These are phyloP conservation scores for Sungouiella thailandica DNA, from an alignment of 805 yeast genomes.

Conservation along the genomic window DNA sequence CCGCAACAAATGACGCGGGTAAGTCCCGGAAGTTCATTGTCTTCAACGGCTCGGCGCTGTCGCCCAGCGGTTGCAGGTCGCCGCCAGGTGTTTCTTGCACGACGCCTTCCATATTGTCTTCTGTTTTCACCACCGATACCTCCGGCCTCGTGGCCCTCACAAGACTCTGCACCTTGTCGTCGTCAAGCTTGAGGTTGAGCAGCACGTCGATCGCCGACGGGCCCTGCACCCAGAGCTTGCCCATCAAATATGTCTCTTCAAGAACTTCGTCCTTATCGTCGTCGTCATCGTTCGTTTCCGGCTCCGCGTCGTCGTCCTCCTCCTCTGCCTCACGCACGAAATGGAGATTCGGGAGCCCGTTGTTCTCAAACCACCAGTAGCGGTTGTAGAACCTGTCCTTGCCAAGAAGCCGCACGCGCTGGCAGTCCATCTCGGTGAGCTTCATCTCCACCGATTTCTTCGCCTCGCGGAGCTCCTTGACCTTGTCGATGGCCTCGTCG, in stretches of 20 bases:
- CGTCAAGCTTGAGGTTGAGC: constrained; percentile 16
- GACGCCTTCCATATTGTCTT: constrained; percentile 13
- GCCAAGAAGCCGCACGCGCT: constrained; percentile 72
- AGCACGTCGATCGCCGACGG: constrained; percentile 51
- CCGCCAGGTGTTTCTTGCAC: constrained; percentile 5
- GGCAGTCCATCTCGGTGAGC: constrained; percentile 68
- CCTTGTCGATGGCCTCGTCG: constrained; percentile 31
- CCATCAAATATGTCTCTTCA: constrained; percentile 67
- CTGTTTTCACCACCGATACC: too few species aligned
- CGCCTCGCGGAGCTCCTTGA: constrained; percentile 44
- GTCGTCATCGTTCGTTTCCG: constrained; percentile 28
- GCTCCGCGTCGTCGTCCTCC: constrained; percentile 38
- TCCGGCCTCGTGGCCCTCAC: too few species aligned
- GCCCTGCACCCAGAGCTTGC: constrained; percentile 88
- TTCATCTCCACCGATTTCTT: constrained; percentile 54
- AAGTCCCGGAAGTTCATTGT: constrained; percentile 22
- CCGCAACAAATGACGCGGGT: constrained; percentile 15
- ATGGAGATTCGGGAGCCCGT: constrained; percentile 64
- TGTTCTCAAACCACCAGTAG: constrained; percentile 93
- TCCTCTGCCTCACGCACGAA: constrained; percentile 28
- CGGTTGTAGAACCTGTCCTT: constrained; percentile 78
- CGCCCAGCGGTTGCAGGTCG: constrained; percentile 15
- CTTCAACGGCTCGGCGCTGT: constrained; percentile 6
- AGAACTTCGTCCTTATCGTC: constrained; percentile 42
- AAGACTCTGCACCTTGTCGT: constrained; percentile 3